These are phyloP conservation scores for Yamadazyma membranifaciens DNA, from an alignment of 1,139 yeast species.

Conservation along the genomic window DNA sequence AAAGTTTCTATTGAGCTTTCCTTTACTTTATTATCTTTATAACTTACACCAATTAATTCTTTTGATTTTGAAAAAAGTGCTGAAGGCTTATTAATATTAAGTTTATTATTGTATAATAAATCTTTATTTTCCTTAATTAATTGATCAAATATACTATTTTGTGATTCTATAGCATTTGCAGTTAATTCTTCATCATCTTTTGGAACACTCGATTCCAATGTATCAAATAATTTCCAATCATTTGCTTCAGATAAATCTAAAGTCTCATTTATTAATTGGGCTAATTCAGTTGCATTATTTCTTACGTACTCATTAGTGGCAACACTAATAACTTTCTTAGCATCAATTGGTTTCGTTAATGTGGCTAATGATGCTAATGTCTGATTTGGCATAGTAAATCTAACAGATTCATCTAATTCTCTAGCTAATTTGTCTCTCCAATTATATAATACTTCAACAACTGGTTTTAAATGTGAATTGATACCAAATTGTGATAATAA, in stretches of 20 bases:
- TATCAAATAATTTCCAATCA: slow-evolving; percentile 33
- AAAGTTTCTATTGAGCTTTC: slow-evolving; percentile 11
- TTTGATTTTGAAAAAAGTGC: slow-evolving; percentile 3
- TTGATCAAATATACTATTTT: slow-evolving; percentile 18
- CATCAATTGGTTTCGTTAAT: slow-evolving; percentile 53
- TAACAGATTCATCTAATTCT: slow-evolving; percentile 74
- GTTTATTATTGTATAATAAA: slow-evolving; percentile 4
- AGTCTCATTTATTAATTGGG: slow-evolving; percentile 48
- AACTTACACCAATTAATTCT: slow-evolving; percentile 11
- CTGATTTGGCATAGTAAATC: slow-evolving; percentile 84
- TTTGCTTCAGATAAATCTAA: slow-evolving; percentile 26
- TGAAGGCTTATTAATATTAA: slow-evolving; percentile 4
- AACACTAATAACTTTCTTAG: slow-evolving; percentile 54
- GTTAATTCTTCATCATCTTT: slow-evolving; percentile 4
- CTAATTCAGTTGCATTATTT: slow-evolving; percentile 54
- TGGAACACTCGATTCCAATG: slow-evolving; percentile 10
- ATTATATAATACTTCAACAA: slow-evolving; percentile 61
- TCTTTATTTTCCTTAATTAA: slow-evolving; percentile 14
- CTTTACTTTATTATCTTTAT: slow-evolving; percentile 1
- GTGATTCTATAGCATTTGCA: slow-evolving; percentile 3
- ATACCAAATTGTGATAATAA: slow-evolving; percentile 68
- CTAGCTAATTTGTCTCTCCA: slow-evolving; percentile 88
- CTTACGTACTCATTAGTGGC: slow-evolving; percentile 59
- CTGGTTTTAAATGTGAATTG: slow-evolving; percentile 50
- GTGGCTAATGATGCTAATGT: slow-evolving; percentile 62